These are phyloP conservation scores for Monilinia polystroma DNA, from an alignment of 2,329 filamentous ascomycete species.

Conservation along the genomic window DNA sequence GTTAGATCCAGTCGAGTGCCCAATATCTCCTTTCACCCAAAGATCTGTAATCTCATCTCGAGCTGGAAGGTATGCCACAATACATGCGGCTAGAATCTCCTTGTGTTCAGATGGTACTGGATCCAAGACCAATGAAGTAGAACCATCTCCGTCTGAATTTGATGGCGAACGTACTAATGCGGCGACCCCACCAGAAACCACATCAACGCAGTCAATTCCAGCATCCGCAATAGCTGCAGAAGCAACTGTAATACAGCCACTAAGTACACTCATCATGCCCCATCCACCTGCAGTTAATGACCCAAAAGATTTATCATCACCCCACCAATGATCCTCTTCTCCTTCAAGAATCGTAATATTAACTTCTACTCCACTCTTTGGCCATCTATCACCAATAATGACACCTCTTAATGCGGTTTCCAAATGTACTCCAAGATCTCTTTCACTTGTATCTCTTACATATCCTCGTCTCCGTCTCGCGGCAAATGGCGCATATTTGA, in stretches of 20 bases:
- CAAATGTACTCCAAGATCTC: constrained; percentile 86
- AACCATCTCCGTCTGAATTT: constrained; percentile 39
- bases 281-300: constrained; percentile 62
- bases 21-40: constrained; percentile 80
- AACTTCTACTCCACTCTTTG: constrained; percentile 97
- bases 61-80: constrained; percentile 82
- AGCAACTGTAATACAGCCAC: constrained; percentile 89
- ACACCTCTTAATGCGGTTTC: constrained; percentile 87
- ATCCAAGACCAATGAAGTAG: constrained; percentile 65
- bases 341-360: constrained; percentile 91
- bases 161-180: constrained; percentile 61
- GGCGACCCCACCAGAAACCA: constrained; percentile 85
- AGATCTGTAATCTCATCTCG: constrained; percentile 91
- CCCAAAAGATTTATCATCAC: constrained; percentile 52
- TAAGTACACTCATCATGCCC: constrained; percentile 88
- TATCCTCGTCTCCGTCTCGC: constrained; percentile 80
- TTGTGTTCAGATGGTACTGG: constrained; percentile 79
- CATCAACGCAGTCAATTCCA: constrained; percentile 91
- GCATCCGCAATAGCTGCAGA: constrained; percentile 92
- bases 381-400: constrained; percentile 91
- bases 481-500: constrained; percentile 96
- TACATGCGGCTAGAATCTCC: constrained; percentile 76
- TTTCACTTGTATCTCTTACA: constrained; percentile 78
- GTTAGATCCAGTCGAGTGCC: constrained; percentile 43
- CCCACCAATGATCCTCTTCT: constrained; percentile 75